A percentile compares a stretch with the other conserved stretches of the same genome.
Conservation (phyloP, 768 basidiomycete genomes). For the Suillus americanus region DNA sequence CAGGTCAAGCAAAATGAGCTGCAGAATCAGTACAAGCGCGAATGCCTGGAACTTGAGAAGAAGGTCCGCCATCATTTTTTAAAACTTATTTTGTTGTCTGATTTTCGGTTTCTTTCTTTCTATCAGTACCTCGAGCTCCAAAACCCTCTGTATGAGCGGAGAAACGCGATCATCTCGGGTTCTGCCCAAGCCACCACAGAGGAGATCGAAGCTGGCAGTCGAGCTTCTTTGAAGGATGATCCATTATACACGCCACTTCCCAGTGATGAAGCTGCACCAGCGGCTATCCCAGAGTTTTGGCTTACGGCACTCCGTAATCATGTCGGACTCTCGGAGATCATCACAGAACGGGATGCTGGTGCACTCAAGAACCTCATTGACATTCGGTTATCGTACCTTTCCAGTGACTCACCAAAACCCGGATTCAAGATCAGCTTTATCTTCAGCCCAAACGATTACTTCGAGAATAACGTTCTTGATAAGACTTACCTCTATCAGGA, state of each 20-base stretch:
- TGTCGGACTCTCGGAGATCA: constrained; percentile 77
- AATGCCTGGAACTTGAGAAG: constrained; percentile 94
- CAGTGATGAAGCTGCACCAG: constrained; percentile 45
- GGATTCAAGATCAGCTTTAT: constrained; percentile 90
- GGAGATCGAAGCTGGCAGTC: constrained; percentile 82
- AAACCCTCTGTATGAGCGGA: constrained; percentile 84
- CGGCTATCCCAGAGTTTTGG: constrained; percentile 91
- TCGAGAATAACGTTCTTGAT: constrained; percentile 77
- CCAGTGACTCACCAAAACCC: constrained; percentile 62
- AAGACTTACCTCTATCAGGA: constrained; percentile 96
- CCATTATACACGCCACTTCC: constrained; percentile 64
- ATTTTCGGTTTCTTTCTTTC: constrained; percentile 9
- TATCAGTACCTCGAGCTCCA: constrained; percentile 71
- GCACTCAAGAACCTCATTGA: constrained; percentile 85
- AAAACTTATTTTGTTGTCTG: constrained; percentile 13
- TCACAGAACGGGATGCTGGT: constrained; percentile 88
- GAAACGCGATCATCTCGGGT: constrained; percentile 82
- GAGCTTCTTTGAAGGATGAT: constrained; percentile 73
- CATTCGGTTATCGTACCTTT: constrained; percentile 76
- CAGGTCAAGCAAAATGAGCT: constrained; percentile 90
- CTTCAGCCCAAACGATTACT: constrained; percentile 84
- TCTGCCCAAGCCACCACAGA: constrained; percentile 67
- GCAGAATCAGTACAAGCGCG: constrained; percentile 89
- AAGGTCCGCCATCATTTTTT: constrained; percentile 55
- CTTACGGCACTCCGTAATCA: constrained; percentile 95